These are phyloP conservation scores for Ogataea polymorpha DNA, from an alignment of 805 yeast species.

Conservation along the genomic window DNA sequence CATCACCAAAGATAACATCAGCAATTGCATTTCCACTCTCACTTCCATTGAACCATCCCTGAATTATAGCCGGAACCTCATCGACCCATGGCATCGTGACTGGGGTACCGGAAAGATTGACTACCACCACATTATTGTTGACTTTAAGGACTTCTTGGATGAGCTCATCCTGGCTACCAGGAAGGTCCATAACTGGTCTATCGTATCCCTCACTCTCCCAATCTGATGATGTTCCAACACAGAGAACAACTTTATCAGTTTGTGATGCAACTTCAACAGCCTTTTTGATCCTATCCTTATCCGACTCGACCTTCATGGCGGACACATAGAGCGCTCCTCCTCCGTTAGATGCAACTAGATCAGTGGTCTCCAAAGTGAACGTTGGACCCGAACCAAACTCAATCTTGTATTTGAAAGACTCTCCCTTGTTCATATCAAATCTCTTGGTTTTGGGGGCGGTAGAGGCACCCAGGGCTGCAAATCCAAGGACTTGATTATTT, in stretches of 20 bases:
- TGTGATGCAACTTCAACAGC: slow-evolving; percentile 49
- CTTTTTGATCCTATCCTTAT: slow-evolving; percentile 32
- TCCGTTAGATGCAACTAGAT: slow-evolving; percentile 21
- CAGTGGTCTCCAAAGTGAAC: slow-evolving; percentile 22
- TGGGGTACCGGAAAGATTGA: slow-evolving; percentile 61
- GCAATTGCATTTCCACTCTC: slow-evolving; percentile 59
- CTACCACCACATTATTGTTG: slow-evolving; percentile 50
- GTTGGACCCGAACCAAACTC: slow-evolving; percentile 44
- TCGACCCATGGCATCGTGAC: slow-evolving; percentile 54
- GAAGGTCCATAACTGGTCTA: slow-evolving; percentile 48
- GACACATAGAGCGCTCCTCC: slow-evolving; percentile 33
- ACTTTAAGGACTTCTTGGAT: slow-evolving; percentile 43
- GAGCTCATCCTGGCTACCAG: slow-evolving; percentile 45
- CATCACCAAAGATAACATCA: slow-evolving; percentile 58
- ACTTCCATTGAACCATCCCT: slow-evolving; percentile 57
- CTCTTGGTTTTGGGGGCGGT: slow-evolving; percentile 17
- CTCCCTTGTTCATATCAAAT: slow-evolving; percentile 33
- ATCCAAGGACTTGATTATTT: slow-evolving; percentile 39
- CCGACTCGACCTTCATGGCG: slow-evolving; percentile 25
- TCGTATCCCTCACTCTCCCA: slow-evolving; percentile 65
- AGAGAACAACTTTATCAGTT: slow-evolving; percentile 51
- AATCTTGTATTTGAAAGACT: slow-evolving; percentile 35
- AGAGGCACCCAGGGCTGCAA: slow-evolving; percentile 38
- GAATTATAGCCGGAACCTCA: slow-evolving; percentile 42
- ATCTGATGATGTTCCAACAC: slow-evolving; percentile 50